These are phyloP conservation scores for Zygotorulaspora danielsina DNA, from an alignment of 805 yeast species.

Conservation along the genomic window DNA sequence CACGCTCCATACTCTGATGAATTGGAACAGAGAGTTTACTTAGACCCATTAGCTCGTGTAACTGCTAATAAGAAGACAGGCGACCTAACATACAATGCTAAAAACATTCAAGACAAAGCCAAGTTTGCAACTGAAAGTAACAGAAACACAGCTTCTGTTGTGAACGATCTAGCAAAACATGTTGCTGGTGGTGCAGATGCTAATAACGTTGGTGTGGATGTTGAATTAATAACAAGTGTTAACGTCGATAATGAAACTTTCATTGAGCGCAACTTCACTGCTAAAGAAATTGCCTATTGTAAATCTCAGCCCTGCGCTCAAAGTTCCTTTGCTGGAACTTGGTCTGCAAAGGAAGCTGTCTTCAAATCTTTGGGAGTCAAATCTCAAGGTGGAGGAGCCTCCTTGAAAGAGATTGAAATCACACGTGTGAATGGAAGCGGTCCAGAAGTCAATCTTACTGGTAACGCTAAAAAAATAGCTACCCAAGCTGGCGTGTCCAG, in stretches of 20 bases:
- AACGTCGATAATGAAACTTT: conserved; percentile 88
- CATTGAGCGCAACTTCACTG: conserved; percentile 87
- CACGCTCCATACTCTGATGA: conserved; percentile 89
- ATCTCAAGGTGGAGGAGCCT: conserved; percentile 93
- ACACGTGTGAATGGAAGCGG: conserved; percentile 67
- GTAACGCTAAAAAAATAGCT: conserved; percentile 76
- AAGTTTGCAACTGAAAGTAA: conserved; percentile 40
- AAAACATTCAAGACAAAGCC: conserved; percentile 45
- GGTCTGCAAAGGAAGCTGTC: conserved; percentile 99
- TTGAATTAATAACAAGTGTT: conserved; percentile 77
- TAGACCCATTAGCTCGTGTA: conserved; percentile 84
- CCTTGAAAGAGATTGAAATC: conserved; percentile 88
- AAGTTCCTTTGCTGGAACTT: conserved; percentile 93
- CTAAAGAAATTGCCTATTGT: conserved; percentile 75
- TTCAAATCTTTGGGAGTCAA: conserved; percentile 90
- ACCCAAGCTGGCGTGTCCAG: conserved; percentile 58
- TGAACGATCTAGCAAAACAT: conserved; percentile 50
- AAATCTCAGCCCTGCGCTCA: conserved; percentile 65
- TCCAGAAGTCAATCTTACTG: conserved; percentile 74
- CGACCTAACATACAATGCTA: conserved; percentile 46
- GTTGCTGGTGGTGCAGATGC: conserved; percentile 28
- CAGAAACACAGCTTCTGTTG: conserved; percentile 59
- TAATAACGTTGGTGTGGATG: conserved; percentile 90
- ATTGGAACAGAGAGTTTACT: conserved; percentile 83
- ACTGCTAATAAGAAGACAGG: conserved; percentile 36